A percentile compares a stretch with the other conserved stretches of the same genome.
Conservation (phyloP, 345 rosid species). For the Sisymbrium irio region DNA sequence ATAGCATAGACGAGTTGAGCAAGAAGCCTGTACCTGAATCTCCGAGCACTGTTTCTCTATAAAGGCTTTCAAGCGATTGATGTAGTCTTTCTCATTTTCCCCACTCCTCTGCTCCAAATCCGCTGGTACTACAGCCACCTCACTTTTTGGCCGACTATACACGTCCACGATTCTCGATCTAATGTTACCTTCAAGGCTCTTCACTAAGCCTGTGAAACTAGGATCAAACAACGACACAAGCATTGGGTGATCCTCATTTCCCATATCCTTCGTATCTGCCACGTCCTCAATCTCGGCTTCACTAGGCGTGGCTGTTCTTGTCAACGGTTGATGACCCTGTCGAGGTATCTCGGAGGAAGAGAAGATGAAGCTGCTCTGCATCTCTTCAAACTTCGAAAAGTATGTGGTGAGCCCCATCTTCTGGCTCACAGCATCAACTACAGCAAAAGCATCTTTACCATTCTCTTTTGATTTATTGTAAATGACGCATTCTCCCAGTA, state of each 20-base stretch:
- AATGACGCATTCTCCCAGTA: conserved; percentile 82
- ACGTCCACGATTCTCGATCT: conserved; percentile 68
- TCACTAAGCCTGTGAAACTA: conserved; percentile 54
- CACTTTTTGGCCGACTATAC: conserved; percentile 74
- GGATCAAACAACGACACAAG: conserved; percentile 58
- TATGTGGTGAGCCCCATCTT: conserved; percentile 82
- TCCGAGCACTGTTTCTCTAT: conserved; percentile 86
- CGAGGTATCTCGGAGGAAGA: conserved; percentile 52
- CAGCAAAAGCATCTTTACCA: conserved; percentile 72
- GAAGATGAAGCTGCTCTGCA: conserved; percentile 77
- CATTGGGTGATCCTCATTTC: conserved; percentile 66
- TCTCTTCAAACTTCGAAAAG: conserved; percentile 81
- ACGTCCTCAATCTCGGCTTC: conserved; percentile 78
- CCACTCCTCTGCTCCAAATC: conserved; percentile 78
- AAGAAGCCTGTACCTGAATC: conserved; percentile 56
- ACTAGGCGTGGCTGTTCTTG: conserved; percentile 80
- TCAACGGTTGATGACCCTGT: conserved; percentile 54
- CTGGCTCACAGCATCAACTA: conserved; percentile 87
- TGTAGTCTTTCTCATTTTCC: conserved; percentile 68
- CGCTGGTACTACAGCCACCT: conserved; percentile 85
- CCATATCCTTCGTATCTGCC: conserved; percentile 46
- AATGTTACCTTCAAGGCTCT: conserved; percentile 57
- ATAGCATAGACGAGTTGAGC: neutral
- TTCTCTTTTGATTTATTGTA: conserved; percentile 66
- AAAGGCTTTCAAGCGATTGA: conserved; percentile 69